phyloP scores from a whole-genome alignment of 2,329 filamentous ascomycete genomes.

The Periconia sp. region DNA sequence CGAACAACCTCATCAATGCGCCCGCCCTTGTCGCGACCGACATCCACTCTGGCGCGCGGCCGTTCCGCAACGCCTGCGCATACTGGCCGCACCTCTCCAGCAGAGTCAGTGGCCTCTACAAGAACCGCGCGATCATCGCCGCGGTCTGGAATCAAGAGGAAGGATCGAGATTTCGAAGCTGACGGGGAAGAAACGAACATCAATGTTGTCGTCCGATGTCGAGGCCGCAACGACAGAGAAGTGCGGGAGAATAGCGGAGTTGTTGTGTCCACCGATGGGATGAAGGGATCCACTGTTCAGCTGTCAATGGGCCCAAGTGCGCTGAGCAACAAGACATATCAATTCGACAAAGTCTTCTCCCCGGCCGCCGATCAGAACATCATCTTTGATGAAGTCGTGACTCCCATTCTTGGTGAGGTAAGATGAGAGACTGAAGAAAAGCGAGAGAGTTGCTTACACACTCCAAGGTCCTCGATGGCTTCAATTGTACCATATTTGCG shows the following conservation, averaged over 20 bases:
- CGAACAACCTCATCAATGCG: slow-evolving; percentile 59
- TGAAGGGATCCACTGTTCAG: slow-evolving; percentile 82
- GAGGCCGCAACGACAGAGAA: slow-evolving; percentile 91
- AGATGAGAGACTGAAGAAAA: neutral
- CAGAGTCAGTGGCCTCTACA: slow-evolving; percentile 69
- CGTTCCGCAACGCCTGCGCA: slow-evolving; percentile 55
- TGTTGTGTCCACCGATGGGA: slow-evolving; percentile 85
- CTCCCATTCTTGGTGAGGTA: slow-evolving; percentile 91
- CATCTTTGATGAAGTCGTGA: slow-evolving; percentile 94
- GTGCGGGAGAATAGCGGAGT: slow-evolving; percentile 94
- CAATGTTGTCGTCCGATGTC: slow-evolving; percentile 93
- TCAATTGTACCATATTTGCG: slow-evolving; percentile 98
- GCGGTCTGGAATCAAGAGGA: slow-evolving; percentile 74
- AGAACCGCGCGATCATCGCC: slow-evolving; percentile 54
- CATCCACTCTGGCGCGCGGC: slow-evolving; percentile 54
- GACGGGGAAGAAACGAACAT: slow-evolving; percentile 90
- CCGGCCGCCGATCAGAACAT: slow-evolving; percentile 91
- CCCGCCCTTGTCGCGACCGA: slow-evolving; percentile 60
- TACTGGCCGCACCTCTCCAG: slow-evolving; percentile 69
- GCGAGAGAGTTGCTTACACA: slow-evolving; percentile 10
- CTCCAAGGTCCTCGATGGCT: slow-evolving; percentile 83
- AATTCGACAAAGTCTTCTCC: slow-evolving; percentile 97
- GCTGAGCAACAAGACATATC: slow-evolving; percentile 93
- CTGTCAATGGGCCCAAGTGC: slow-evolving; percentile 92
- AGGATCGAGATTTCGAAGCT: slow-evolving; percentile 81